Conservation (phyloP, 805 yeast species). For the Pachysolen tannophilus region DNA sequence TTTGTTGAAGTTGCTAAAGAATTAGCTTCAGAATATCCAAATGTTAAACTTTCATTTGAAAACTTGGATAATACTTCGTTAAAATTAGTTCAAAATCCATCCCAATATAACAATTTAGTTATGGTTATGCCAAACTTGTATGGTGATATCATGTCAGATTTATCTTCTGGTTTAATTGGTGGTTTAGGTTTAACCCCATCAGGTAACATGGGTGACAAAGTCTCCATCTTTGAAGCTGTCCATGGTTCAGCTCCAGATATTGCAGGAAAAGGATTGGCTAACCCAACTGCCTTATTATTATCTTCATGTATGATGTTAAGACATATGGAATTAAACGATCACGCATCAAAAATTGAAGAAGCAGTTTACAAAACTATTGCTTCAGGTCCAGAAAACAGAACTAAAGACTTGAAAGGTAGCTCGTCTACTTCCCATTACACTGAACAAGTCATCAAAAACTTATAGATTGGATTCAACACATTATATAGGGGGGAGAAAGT, state of each 20-base stretch:
- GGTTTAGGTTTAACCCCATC: conserved; percentile 98
- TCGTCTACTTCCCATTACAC: conserved; percentile 89
- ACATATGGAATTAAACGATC: conserved; percentile 78
- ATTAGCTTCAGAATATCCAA: conserved; percentile 88
- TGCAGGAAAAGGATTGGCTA: conserved; percentile 97
- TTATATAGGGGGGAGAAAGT: too few relatives aligned
- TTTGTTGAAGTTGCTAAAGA: conserved; percentile 89
- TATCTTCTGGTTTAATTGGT: conserved; percentile 96
- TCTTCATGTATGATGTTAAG: conserved; percentile 88
- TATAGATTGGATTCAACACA: conserved; percentile 36
- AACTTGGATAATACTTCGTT: conserved; percentile 93
- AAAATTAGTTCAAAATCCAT: conserved; percentile 83
- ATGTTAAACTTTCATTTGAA: conserved; percentile 73
- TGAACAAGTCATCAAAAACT: conserved; percentile 76
- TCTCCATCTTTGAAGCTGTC: conserved; percentile 97
- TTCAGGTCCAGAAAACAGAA: conserved; percentile 92
- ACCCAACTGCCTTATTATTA: conserved; percentile 97
- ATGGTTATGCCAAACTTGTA: conserved; percentile 98
- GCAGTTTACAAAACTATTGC: conserved; percentile 90
- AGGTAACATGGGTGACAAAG: conserved; percentile 98
- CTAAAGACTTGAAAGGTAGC: conserved; percentile 91
- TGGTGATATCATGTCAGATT: conserved; percentile 98
- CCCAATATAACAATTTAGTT: conserved; percentile 79
- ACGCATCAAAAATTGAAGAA: conserved; percentile 78
- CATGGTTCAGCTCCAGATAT: conserved; percentile 99